Evolutionary conservation across 164 flowering plant genomes (phyloP), one percentile per base, ranked within the genome.

Genomic region (Cinnamomum micranthum): DNA sequence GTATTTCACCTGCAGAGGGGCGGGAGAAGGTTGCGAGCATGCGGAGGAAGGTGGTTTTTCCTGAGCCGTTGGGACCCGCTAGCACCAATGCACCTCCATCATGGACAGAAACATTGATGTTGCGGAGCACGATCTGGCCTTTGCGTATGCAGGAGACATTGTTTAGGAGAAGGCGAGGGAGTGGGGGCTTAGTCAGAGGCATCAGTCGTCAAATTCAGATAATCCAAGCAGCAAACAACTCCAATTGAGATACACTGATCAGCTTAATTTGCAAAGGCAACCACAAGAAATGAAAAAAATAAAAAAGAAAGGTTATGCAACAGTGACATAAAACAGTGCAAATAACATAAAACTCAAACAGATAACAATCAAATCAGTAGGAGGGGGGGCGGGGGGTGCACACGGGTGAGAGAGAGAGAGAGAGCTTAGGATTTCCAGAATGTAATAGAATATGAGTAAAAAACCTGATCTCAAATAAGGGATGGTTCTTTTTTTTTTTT

Each of bases 101-200:
- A 68, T 95, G 92, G 71, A 92, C 11, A 1, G 99, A 85, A 22
- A 78, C 89, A 72, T 95, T 92, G 31, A 91, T 88, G 75, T 93
- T 88, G 28, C 91, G 85, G 68, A 95, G 83, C 35, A 95, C 86
- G 74, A 81, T 90, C 58, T 92, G 97, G 66, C 91, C 96, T 75
- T 91, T 95, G 79, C 97, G 82, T 93, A 93, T 93, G 89, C 98
- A 93, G 15, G 98, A 86, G 52, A 92, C 97, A 81, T 92, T 87
- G 81, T 92, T 83, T 24, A 95, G 90, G 62, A 91, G 89, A 13
- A 95, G 73, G 5, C 92, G 87, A 22, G 98, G 97, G 15, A 88
- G 78, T 7, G 92, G 95, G 2, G 93, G 88, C 80, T 76, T 87
- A 4, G 87, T 80, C 3, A 85, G 81, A 76, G 90, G 82, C 97